Conservation (phyloP, 345 rosid genomes). For the Syzygium aqueum region DNA sequence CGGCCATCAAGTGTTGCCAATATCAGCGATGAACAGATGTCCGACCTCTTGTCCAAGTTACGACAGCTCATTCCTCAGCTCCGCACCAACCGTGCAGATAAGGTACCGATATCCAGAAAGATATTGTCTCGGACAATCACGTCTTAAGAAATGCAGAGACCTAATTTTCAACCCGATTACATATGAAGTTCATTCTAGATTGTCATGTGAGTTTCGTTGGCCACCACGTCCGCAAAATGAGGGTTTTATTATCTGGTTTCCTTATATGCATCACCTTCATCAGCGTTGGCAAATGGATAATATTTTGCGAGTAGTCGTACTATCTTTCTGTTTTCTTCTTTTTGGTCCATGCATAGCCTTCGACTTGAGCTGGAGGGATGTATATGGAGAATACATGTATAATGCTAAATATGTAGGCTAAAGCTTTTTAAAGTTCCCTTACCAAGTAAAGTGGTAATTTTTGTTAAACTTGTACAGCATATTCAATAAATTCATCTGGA, state of each 20-base stretch:
- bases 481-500: neutral
- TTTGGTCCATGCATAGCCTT: neutral
- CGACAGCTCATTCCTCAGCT: conserved; percentile 10
- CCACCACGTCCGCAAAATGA: neutral
- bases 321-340: neutral
- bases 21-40: conserved; percentile 1
- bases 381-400: neutral
- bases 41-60: conserved; percentile 6
- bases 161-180: neutral
- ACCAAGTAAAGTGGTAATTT: neutral
- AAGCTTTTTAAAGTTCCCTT: neutral
- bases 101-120: neutral
- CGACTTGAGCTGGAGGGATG: neutral
- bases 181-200: neutral
- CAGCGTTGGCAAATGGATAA: neutral
- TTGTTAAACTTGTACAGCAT: neutral
- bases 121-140: neutral
- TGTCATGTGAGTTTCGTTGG: neutral
- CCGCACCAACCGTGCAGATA: neutral
- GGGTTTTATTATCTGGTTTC: neutral
- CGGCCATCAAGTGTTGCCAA: neutral
- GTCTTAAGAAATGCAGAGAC: neutral
- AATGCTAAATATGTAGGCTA: neutral
- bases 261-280: neutral
- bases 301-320: neutral